These are phyloP conservation scores for Arthrobotrys iridis DNA, from an alignment of 2,329 filamentous ascomycete species.

Conservation along the genomic window DNA sequence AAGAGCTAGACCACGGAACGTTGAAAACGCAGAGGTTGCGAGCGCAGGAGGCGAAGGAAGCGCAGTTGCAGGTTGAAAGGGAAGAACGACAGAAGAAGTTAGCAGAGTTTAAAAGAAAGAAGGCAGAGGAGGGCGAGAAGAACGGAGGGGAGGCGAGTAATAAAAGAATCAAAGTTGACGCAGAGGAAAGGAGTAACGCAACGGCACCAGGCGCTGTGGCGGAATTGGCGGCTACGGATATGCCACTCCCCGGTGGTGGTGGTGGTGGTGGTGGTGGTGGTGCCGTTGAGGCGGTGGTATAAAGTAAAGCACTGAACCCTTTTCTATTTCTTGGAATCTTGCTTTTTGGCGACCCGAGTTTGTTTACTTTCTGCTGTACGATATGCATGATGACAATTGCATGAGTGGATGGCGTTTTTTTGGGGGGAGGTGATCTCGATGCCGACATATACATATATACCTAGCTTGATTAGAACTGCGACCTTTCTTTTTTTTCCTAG, in stretches of 20 bases:
- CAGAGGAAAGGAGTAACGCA: constrained; percentile 4
- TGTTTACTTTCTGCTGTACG: constrained; percentile 20
- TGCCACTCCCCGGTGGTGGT: background rate
- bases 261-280: constrained; percentile 16
- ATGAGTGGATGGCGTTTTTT: constrained; percentile 35
- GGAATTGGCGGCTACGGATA: constrained; percentile 14
- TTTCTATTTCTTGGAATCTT: background rate
- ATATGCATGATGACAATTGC: constrained; percentile 32
- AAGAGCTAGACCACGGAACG: constrained; percentile 70
- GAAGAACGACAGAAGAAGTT: constrained; percentile 52
- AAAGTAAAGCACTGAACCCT: background rate
- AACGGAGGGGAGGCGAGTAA: background rate
- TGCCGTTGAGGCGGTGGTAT: constrained; percentile 20
- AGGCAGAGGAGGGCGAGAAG: constrained; percentile 54
- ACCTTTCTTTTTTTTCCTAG: no score
- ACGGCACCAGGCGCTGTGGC: constrained; percentile 12
- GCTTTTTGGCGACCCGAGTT: background rate
- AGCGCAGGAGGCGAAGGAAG: constrained; percentile 37
- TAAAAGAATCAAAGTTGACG: constrained; percentile 30
- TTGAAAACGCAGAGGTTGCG: constrained; percentile 37
- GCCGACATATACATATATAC: background rate
- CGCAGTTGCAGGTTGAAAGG: constrained; percentile 37
- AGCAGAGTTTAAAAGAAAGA: constrained; percentile 59
- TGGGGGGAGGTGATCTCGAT: background rate
- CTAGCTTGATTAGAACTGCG: background rate